Percentiles rank a stretch among this genome's conserved stretches.
Conservation (phyloP, 139 green algal genomes). For the Spirogloea muscicola region DNA sequence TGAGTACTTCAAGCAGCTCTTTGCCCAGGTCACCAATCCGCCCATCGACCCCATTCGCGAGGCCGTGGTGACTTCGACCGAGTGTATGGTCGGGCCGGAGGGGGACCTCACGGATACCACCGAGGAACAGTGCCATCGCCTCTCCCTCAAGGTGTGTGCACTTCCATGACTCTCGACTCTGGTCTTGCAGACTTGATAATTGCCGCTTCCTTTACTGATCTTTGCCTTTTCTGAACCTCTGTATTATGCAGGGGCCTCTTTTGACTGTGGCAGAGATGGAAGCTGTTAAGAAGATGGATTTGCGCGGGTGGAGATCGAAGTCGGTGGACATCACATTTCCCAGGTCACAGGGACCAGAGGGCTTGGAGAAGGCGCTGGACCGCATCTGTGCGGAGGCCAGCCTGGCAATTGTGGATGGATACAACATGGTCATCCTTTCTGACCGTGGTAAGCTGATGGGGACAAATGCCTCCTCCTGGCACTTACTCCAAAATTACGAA, state of each 20-base stretch:
- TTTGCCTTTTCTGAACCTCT: not conserved
- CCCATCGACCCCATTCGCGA: conserved; percentile 94
- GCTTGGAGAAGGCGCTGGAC: conserved; percentile 67
- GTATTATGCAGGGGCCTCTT: conserved; percentile 68
- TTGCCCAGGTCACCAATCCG: conserved; percentile 96
- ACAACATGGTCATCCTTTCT: conserved; percentile 71
- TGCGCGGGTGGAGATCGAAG: conserved; percentile 48
- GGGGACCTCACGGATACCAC: conserved; percentile 65
- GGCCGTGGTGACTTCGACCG: conserved; percentile 83
- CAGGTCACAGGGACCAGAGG: conserved; percentile 62
- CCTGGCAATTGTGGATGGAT: conserved; percentile 70
- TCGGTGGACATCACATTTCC: conserved; percentile 83
- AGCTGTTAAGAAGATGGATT: conserved; percentile 47
- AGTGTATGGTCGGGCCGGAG: conserved; percentile 90
- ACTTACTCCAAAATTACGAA: too few relatives aligned
- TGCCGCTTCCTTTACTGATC: not conserved
- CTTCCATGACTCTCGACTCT: too few relatives aligned
- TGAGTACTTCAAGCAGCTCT: conserved; percentile 98
- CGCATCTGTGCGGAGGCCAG: conserved; percentile 70
- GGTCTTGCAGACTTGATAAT: conserved; percentile 74
- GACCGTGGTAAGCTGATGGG: conserved; percentile 61
- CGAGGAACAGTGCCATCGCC: conserved; percentile 62
- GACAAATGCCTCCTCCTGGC: too few relatives aligned
- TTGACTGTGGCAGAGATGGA: conserved; percentile 78
- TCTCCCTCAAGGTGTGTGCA: conserved; percentile 75